Percentiles rank a stretch among this genome's conserved stretches.
phyloP scores from a whole-genome alignment of 2,329 filamentous ascomycete genomes.

The Xylariaceae sp. region DNA sequence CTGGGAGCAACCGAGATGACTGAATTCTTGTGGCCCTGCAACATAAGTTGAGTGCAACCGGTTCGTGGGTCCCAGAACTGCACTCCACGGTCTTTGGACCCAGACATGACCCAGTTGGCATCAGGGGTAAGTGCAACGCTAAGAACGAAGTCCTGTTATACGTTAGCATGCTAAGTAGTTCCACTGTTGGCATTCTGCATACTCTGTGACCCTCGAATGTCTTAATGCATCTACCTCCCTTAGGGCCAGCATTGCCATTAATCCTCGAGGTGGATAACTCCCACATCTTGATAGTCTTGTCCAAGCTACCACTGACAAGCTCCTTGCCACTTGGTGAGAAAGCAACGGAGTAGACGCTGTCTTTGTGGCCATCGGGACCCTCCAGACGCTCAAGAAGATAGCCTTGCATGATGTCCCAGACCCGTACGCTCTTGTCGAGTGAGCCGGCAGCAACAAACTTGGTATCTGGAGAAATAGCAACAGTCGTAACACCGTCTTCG shows the following conservation, averaged over 20 bases:
- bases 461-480: slow-evolving; percentile 94
- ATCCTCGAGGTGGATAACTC: slow-evolving; percentile 71
- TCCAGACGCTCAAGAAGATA: slow-evolving; percentile 89
- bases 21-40: slow-evolving; percentile 98
- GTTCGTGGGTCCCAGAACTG: slow-evolving; percentile 98
- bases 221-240: slow-evolving; percentile 89
- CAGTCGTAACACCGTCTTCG: slow-evolving; percentile 95
- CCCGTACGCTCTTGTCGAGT: slow-evolving; percentile 94
- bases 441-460: slow-evolving; percentile 93
- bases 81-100: slow-evolving; percentile 94
- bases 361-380: slow-evolving; percentile 90
- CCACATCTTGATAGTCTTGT: slow-evolving; percentile 99
- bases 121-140: slow-evolving; percentile 94
- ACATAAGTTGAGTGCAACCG: slow-evolving; percentile 93
- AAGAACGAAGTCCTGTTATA: slow-evolving; percentile 81
- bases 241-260: slow-evolving; percentile 63
- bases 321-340: slow-evolving; percentile 93
- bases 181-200: slow-evolving; percentile 33
- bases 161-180: slow-evolving; percentile 26
- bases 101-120: slow-evolving; percentile 92
- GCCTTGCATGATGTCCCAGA: slow-evolving; percentile 89
- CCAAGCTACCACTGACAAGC: slow-evolving; percentile 89
- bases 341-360: slow-evolving; percentile 93
- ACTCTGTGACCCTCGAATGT: slow-evolving; percentile 97
- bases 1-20: slow-evolving; percentile 97